Percentiles rank a stretch among this genome's conserved stretches.
Conservation (phyloP, 106 monocot genomes). For the Chionographis japonica region DNA sequence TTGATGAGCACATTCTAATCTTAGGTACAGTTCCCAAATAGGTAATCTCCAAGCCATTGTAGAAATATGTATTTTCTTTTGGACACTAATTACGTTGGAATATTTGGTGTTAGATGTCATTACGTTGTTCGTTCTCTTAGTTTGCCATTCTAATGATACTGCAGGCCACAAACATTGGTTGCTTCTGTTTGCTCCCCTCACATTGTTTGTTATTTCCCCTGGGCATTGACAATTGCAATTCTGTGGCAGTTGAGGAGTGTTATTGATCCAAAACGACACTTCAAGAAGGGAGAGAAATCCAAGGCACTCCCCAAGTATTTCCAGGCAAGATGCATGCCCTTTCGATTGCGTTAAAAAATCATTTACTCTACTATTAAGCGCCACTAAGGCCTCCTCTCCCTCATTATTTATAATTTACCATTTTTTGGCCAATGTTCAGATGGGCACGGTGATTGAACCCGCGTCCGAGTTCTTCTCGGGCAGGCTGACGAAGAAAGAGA, state of each 20-base stretch:
- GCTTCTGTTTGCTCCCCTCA: background rate
- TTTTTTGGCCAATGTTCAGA: constrained; percentile 20
- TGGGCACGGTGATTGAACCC: constrained; percentile 81
- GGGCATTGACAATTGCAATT: background rate
- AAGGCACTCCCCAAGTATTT: constrained; percentile 62
- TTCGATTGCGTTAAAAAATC: background rate
- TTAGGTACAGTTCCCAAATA: too few relatives aligned
- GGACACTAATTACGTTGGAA: too few relatives aligned
- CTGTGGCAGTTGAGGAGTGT: constrained; percentile 53
- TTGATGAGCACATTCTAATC: too few relatives aligned
- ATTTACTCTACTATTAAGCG: background rate
- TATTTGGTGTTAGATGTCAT: too few relatives aligned
- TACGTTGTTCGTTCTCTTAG: too few relatives aligned
- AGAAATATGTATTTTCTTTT: too few relatives aligned
- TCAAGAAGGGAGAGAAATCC: constrained; percentile 51
- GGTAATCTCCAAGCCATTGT: too few relatives aligned
- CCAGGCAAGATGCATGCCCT: constrained; percentile 32
- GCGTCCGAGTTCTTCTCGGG: constrained; percentile 73
- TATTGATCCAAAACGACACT: constrained; percentile 65
- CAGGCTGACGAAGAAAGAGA: constrained; percentile 79
- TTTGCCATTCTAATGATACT: too few relatives aligned
- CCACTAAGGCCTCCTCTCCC: too few relatives aligned
- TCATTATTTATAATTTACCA: background rate
- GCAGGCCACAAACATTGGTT: too few relatives aligned
- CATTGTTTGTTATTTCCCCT: background rate